Conservation (phyloP, 2,329 filamentous ascomycete genomes). For the Xylaria sp. region DNA sequence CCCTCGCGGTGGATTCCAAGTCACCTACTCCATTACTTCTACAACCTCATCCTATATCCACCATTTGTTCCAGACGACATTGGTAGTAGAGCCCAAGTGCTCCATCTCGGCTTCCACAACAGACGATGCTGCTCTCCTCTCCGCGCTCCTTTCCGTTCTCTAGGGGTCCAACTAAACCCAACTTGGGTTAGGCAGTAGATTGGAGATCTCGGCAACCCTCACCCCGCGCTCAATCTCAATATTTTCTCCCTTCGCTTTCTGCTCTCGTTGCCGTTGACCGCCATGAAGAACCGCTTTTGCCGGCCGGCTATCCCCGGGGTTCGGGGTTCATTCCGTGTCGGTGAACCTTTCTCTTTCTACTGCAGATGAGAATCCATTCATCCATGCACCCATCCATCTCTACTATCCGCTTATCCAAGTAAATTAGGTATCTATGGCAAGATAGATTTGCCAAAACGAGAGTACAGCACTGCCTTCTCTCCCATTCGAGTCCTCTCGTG, state of each 20-base stretch:
- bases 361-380: constrained; percentile 1
- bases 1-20: not conserved
- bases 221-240: not conserved
- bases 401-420: not conserved
- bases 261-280: not conserved
- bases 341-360: not conserved
- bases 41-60: not conserved
- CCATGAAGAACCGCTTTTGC: not conserved
- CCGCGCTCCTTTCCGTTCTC: not conserved
- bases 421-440: not conserved
- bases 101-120: constrained; percentile 11
- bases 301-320: not conserved
- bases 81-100: not conserved
- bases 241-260: not conserved
- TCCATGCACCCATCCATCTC: not conserved
- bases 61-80: not conserved
- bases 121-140: not conserved
- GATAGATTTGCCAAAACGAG: not conserved
- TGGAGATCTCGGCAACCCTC: not conserved
- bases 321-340: constrained; percentile 10
- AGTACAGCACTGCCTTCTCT: not conserved
- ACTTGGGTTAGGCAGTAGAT: not conserved
- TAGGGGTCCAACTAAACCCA: not conserved
- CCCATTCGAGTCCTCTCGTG: not conserved
- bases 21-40: constrained; percentile 5